A percentile compares a stretch with the other conserved stretches of the same genome.
phyloP scores from a whole-genome alignment of 441 rosid species.

The California macrophylla region DNA sequence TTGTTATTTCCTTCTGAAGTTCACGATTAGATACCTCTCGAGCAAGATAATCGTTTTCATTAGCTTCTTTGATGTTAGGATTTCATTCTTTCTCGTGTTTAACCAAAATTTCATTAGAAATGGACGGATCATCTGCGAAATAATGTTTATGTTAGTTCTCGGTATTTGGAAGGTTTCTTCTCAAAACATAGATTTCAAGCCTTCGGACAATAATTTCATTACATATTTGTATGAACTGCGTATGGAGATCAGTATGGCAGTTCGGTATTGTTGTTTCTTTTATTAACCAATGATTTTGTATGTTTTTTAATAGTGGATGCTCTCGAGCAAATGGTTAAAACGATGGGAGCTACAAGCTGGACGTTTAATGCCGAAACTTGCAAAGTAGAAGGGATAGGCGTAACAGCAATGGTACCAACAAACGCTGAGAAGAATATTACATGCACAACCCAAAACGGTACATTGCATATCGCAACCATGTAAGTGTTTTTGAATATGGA shows the following conservation, averaged over 20 bases:
- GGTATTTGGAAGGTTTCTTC: background rate
- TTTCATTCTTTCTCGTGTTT: background rate
- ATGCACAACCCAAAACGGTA: constrained; percentile 6
- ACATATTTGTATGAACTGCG: background rate
- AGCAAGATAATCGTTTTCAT: background rate
- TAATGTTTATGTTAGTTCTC: background rate
- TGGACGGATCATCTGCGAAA: background rate
- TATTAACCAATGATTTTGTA: background rate
- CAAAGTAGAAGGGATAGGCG: constrained; percentile 4
- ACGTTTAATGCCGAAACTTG: constrained; percentile 22
- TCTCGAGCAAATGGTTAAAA: constrained; percentile 19
- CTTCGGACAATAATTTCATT: background rate
- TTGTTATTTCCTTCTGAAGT: background rate
- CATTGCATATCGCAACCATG: background rate
- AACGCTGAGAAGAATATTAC: constrained; percentile 6
- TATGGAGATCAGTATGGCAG: background rate
- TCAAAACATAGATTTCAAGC: background rate
- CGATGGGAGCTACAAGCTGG: constrained; percentile 26
- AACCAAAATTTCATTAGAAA: background rate
- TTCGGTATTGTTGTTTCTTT: background rate
- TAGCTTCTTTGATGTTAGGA: background rate
- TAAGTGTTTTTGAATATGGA: background rate
- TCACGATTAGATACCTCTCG: no score
- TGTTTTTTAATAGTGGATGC: constrained; percentile 21
- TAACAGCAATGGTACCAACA: background rate